Percentiles rank a stretch among this genome's conserved stretches.
phyloP scores from a whole-genome alignment of 495 filamentous ascomycete species.

The Podospora pseudoanserina region DNA sequence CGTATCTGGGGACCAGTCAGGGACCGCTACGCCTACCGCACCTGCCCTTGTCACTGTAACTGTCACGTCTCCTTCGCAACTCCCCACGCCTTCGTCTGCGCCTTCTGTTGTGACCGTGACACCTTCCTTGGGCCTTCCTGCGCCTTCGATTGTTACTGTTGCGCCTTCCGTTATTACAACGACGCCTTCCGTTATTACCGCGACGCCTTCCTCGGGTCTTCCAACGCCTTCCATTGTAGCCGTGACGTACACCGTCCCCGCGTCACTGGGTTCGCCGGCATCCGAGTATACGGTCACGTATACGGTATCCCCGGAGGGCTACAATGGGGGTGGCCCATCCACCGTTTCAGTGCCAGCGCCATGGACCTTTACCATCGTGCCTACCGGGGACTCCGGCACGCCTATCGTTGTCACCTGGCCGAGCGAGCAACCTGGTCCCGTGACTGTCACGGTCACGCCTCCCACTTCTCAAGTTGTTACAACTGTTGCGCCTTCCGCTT shows the following conservation, averaged over 20 bases:
- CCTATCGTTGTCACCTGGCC: background rate
- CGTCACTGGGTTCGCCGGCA: background rate
- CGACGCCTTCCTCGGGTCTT: background rate
- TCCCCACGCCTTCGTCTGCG: background rate
- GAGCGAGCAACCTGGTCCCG: background rate
- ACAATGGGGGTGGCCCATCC: background rate
- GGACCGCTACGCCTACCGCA: background rate
- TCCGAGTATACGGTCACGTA: background rate
- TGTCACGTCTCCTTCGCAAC: background rate
- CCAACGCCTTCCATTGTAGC: background rate
- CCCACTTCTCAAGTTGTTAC: background rate
- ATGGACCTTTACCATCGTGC: background rate
- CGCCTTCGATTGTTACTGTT: background rate
- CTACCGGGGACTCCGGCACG: background rate
- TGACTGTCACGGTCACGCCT: conserved; percentile 1
- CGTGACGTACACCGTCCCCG: background rate
- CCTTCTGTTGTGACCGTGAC: background rate
- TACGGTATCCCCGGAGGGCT: background rate
- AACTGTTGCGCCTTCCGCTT: background rate
- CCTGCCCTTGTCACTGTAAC: background rate
- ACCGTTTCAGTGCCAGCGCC: background rate
- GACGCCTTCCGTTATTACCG: background rate
- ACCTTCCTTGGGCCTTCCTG: background rate
- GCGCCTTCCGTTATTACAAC: background rate
- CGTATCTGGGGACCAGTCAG: background rate